These are phyloP conservation scores for Kwoniella shivajii DNA, from an alignment of 1,284 basidiomycete genomes.

Conservation along the genomic window DNA sequence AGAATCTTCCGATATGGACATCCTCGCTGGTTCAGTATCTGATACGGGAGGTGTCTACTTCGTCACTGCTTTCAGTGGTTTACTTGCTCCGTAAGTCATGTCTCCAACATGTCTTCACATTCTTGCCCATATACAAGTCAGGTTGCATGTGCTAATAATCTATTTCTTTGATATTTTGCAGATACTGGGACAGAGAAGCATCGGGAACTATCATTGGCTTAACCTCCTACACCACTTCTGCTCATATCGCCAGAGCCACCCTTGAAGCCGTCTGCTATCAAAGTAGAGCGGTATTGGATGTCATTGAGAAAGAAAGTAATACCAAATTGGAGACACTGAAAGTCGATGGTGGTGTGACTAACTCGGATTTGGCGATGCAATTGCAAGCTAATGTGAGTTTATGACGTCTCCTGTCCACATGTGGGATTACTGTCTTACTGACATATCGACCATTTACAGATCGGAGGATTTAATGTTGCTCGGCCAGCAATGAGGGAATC, in stretches of 20 bases:
- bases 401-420: too few species aligned
- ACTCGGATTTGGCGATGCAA: slow-evolving; percentile 75
- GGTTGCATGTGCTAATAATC: too few species aligned
- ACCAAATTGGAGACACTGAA: slow-evolving; percentile 76
- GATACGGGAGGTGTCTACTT: slow-evolving; percentile 95
- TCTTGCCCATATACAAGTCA: not conserved
- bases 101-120: not conserved
- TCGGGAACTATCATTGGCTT: slow-evolving; percentile 58
- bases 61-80: slow-evolving; percentile 91
- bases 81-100: slow-evolving; percentile 69
- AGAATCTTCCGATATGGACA: slow-evolving; percentile 80
- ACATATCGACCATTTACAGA: slow-evolving; percentile 32
- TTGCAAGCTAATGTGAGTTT: slow-evolving; percentile 74
- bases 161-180: slow-evolving; percentile 4
- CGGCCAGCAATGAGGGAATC: slow-evolving; percentile 96
- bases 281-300: slow-evolving; percentile 90
- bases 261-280: slow-evolving; percentile 78
- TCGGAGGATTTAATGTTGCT: slow-evolving; percentile 88
- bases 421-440: too few species aligned
- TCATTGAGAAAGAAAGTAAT: slow-evolving; percentile 78
- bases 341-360: slow-evolving; percentile 94
- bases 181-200: slow-evolving; percentile 52
- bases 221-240: slow-evolving; percentile 88
- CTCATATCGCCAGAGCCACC: slow-evolving; percentile 91
- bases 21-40: slow-evolving; percentile 73